Evolutionary conservation across 306 rosid species (phyloP), one percentile per base, ranked within the genome.

Genomic region (Lupinus albus): DNA sequence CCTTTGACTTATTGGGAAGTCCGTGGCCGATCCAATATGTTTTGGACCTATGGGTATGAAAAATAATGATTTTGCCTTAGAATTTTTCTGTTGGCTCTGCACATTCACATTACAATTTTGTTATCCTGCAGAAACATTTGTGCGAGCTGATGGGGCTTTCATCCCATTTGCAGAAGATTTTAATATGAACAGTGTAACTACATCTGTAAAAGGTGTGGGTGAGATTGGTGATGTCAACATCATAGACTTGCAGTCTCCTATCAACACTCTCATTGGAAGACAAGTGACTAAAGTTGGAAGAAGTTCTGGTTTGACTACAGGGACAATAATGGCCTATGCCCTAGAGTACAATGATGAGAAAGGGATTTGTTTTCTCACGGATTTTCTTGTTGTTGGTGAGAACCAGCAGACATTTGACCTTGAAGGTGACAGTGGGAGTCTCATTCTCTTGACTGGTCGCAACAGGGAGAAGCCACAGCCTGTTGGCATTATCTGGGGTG

Each of bases 401-500:
- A 88, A 93, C 81, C 97, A 83, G 78, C 92, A 93, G 86, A 90
- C 94, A 5, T 93, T 93, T 84, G 99, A 93, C 74, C 97, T 93
- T 70, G 99, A 93, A 82, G 99, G 99, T 53, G 99, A 94, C 60
- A 94, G 99, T 75, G 99, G 99, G 72, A 94, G 99, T 66, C 99
- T 94, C 78, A 94, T 94, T 75, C 87, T 94, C 66, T 80, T 94
- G 77, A 85, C 88, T 16, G 84, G 92, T 85, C 81, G 82, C 67
- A 84, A 85, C 75, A 78, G 85, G 63, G 90, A 88, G 84, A 88
- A 85, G 75, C 92, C 97, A 42, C 83, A 79, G 17, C 97, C 99
- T 0, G 92, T 90, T 60, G 99, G 99, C 71, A 94, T 94, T 69
- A 94, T 94, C 72, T 94, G 99, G 99, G 99, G 99, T 38, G 99